Base-by-base conservation (phyloP, 2,329 filamentous ascomycete genomes). In the Geosmithia flava region DNA sequence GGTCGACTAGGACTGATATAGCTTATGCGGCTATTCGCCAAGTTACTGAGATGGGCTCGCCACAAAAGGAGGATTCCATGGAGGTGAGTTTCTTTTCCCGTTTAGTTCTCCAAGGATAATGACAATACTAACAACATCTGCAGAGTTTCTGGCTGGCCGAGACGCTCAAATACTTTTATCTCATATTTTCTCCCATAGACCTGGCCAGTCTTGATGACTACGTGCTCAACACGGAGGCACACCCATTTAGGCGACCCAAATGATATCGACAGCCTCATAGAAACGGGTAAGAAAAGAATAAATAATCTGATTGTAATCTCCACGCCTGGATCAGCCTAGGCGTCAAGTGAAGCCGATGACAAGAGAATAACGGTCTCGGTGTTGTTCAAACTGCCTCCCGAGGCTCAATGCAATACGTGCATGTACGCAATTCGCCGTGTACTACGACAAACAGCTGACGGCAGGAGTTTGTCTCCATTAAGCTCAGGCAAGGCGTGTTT, bases 81-180 rank as follows among this genome's bases (percentile, higher is more conserved):
- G 79, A 86, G 64, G 49, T 47, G 71, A 58, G 65, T 63, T 37
- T n/a, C 20, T 11, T 19, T 17, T 19, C 8, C n/a, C n/a, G n/a
- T 42, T 19, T n/a, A 3, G 8, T 42, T 19, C 37, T 13, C 13
- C 37, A 40, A 4, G 20, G 13, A 10, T 23, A 33, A 30, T 56
- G n/a, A 19, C n/a, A n/a, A 11, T 42, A 16, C 19, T 27, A 50
- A 15, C 56, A 57, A 51, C 54, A 42, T 6, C 7, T 39, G 7
- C 74, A 87, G 68, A 83, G 76, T 52, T 87, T 85, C 56, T 88
- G 83, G 80, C 66, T 83, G 55, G 77, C 80, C 0, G 83, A 87
- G 66, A 88, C 83, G 15, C 63, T 87, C 50, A 87, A 87, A 62
- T 87, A 87, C 53, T 85, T 86, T 49, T 88, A 83, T 53, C 61